These are phyloP conservation scores for Emiliania huxleyi DNA, from an alignment of 78 protist genomes.

Conservation along the genomic window DNA sequence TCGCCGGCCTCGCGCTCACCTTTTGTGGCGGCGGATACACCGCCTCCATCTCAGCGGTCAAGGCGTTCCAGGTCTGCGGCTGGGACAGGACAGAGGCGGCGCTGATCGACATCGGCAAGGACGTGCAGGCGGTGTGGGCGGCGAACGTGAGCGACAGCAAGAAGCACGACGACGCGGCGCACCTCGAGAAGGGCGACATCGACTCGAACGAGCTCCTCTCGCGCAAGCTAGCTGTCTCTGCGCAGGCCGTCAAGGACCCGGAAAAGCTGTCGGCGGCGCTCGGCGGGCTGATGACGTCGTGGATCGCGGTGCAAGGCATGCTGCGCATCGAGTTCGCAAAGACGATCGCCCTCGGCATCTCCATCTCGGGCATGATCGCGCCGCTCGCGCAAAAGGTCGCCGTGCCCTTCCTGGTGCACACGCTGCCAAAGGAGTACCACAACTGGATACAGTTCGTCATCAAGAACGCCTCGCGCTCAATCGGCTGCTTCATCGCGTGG, in stretches of 20 bases:
- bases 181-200: background rate
- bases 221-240: background rate
- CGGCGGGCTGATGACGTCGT: background rate
- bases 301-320: background rate
- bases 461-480: background rate
- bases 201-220: background rate
- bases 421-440: background rate
- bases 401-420: background rate
- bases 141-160: background rate
- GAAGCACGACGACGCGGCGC: background rate
- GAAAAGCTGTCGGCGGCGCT: background rate
- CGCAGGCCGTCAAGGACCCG: background rate
- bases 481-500: no score
- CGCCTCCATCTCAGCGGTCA: background rate
- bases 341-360: background rate
- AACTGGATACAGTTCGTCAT: background rate
- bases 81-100: background rate
- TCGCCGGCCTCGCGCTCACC: background rate
- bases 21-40: background rate
- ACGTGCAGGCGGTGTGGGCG: background rate
- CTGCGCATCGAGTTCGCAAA: background rate
- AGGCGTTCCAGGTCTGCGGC: background rate
- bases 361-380: background rate
- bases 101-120: background rate
- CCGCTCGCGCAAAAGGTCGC: background rate